Base-by-base conservation (phyloP, 2,329 filamentous ascomycete genomes). In the Chalara sp. region DNA sequence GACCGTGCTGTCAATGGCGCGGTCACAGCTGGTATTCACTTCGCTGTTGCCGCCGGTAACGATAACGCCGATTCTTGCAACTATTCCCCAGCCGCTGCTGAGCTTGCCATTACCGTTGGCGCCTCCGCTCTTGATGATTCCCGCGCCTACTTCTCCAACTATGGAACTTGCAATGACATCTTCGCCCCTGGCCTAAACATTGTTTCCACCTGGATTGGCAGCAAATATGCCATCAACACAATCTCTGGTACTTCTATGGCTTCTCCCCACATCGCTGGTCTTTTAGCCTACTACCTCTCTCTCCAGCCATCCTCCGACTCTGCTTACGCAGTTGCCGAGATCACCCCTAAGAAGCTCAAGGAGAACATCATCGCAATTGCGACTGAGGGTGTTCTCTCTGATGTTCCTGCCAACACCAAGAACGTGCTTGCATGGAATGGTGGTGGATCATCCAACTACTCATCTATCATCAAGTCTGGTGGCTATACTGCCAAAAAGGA, bases 61-160 rank as follows among this genome's bases (percentile, higher is more conserved):
- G 95, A 99, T 75, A 97, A 99, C 67, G 89, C 92, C 58, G 91
- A 99, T 73, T 93, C 95, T 52, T 99, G 93, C 86, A 95, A 93
- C 79, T 99, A 97, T 82, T 99, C 93, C 40, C 93, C 93, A 54
- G 95, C 93, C 65, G 88, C 92, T 58, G 90, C 95, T 62, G 78
- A 82, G 64, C 89, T 95, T 67, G 91, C 93, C 61, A 83, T 99
- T 69, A 99, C 93, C 53, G 93, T 99, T 58, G 95, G 92, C 72
- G 93, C 93, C 61, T 95, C 90, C 44, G 93, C 89, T 62, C 82
- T 99, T 54, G 83, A 86, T 65, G 93, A 99, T 68, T 89, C 89
- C 79, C 92, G 93, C 74, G 93, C 93, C 59, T 99, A 97, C 83
- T 99, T 99, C 84, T 99, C 95, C 83, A 99, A 99, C 87, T 97